Evolutionary conservation across 179 eudicot genomes (phyloP).

Genomic region (Silene coronaria): DNA sequence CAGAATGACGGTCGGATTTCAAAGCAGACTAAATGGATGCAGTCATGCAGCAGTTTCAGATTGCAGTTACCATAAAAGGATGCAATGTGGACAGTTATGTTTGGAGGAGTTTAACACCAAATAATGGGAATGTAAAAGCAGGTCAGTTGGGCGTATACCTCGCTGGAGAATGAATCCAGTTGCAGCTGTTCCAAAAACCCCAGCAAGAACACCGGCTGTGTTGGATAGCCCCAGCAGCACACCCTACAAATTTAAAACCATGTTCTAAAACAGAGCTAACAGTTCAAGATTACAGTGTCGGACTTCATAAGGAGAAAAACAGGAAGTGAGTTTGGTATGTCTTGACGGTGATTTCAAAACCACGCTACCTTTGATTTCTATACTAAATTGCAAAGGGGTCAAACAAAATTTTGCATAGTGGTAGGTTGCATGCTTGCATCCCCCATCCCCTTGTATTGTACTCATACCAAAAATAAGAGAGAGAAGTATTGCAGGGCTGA

Average conservation of each 20-base stretch:
- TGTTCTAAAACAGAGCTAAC: background rate
- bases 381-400: too few species aligned
- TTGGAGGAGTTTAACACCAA: too few species aligned
- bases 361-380: too few species aligned
- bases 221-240: constrained; percentile 71
- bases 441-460: too few species aligned
- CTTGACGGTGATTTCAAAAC: too few species aligned
- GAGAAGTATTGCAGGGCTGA: too few species aligned
- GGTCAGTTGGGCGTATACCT: constrained; percentile 35
- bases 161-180: constrained; percentile 81
- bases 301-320: background rate
- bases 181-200: constrained; percentile 89
- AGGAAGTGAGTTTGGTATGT: background rate
- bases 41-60: background rate
- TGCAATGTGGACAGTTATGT: background rate
- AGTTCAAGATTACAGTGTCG: constrained; percentile 6
- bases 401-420: too few species aligned
- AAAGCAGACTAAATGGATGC: background rate
- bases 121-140: background rate
- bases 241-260: constrained; percentile 40
- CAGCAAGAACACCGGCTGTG: constrained; percentile 88
- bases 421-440: too few species aligned
- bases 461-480: too few species aligned
- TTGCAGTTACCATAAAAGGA: background rate
- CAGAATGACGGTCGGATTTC: constrained; percentile 3